Evolutionary conservation across 495 filamentous ascomycete species (phyloP).

Genomic region (Rusavskia elegans): DNA sequence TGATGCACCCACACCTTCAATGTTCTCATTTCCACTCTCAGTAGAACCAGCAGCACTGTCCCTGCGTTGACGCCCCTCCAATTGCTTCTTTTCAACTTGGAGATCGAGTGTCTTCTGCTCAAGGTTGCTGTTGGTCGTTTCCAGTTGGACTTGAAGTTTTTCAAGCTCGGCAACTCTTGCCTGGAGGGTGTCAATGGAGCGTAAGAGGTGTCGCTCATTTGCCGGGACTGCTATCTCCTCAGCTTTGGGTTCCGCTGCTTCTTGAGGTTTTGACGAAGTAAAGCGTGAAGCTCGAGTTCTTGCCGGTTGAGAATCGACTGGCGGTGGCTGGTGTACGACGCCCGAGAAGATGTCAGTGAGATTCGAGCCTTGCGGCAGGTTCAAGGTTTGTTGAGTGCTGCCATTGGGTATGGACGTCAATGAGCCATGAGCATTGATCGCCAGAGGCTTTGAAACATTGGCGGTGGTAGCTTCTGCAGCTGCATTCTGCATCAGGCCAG

Average conservation of each 20-base stretch:
- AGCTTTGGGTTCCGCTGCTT: constrained; percentile 18
- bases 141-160: constrained; percentile 38
- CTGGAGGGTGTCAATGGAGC: constrained; percentile 50
- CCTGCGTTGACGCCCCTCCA: constrained; percentile 25
- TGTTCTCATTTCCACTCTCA: constrained; percentile 23
- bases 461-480: background rate
- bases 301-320: constrained; percentile 38
- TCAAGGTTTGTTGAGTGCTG: constrained; percentile 40
- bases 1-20: constrained; percentile 14
- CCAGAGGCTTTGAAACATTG: background rate
- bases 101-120: constrained; percentile 39
- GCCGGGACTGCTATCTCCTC: constrained; percentile 49
- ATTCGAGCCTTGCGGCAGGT: constrained; percentile 52
- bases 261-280: constrained; percentile 16
- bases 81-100: constrained; percentile 28
- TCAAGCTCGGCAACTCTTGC: constrained; percentile 50
- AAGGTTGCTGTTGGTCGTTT: constrained; percentile 38
- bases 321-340: constrained; percentile 48
- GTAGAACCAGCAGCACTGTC: constrained; percentile 25
- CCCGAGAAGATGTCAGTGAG: constrained; percentile 58
- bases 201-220: constrained; percentile 53
- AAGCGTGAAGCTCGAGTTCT: constrained; percentile 41
- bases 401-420: constrained; percentile 1
- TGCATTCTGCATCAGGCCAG: constrained; percentile 1
- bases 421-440: background rate